Evolutionary conservation across 1,284 basidiomycete species (phyloP).

Genomic region (Leucocoprinus gongylophorus): DNA sequence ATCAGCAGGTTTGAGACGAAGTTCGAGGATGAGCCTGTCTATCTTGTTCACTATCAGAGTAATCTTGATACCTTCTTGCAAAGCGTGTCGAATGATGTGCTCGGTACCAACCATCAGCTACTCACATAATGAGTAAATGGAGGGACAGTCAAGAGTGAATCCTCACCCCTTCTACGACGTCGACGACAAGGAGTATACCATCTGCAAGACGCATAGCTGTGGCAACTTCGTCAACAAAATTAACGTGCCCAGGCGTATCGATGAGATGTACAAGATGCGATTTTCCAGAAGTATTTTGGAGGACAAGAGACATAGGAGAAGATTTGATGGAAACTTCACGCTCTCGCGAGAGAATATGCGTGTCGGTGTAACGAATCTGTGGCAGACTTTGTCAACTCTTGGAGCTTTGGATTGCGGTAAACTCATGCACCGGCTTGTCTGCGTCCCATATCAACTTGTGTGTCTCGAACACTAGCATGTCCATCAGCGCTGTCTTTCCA

Average conservation of each 20-base stretch:
- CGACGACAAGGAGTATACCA: slow-evolving; percentile 90
- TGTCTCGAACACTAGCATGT: slow-evolving; percentile 96
- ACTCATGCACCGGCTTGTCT: slow-evolving; percentile 64
- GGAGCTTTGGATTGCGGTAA: neutral
- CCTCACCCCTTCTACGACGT: slow-evolving; percentile 90
- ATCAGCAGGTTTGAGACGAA: slow-evolving; percentile 92
- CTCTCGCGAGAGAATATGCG: slow-evolving; percentile 82
- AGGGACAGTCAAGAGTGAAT: neutral
- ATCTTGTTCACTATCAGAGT: slow-evolving; percentile 97
- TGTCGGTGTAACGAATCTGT: slow-evolving; percentile 91
- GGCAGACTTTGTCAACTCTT: neutral
- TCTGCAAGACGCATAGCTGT: slow-evolving; percentile 85
- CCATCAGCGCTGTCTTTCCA: slow-evolving; percentile 94
- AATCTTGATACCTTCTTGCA: slow-evolving; percentile 86
- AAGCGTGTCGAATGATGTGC: slow-evolving; percentile 76
- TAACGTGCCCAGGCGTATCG: slow-evolving; percentile 97
- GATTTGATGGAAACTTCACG: slow-evolving; percentile 96
- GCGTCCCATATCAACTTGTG: slow-evolving; percentile 93
- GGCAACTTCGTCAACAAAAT: slow-evolving; percentile 96
- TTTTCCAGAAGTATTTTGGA: slow-evolving; percentile 86
- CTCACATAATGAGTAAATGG: slow-evolving; percentile 11
- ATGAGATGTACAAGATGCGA: slow-evolving; percentile 91
- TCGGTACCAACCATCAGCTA: slow-evolving; percentile 87
- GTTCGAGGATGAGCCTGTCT: slow-evolving; percentile 93
- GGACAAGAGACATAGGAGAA: slow-evolving; percentile 90